These are phyloP conservation scores for Starmera quercuum DNA, from an alignment of 805 yeast species.

Conservation along the genomic window DNA sequence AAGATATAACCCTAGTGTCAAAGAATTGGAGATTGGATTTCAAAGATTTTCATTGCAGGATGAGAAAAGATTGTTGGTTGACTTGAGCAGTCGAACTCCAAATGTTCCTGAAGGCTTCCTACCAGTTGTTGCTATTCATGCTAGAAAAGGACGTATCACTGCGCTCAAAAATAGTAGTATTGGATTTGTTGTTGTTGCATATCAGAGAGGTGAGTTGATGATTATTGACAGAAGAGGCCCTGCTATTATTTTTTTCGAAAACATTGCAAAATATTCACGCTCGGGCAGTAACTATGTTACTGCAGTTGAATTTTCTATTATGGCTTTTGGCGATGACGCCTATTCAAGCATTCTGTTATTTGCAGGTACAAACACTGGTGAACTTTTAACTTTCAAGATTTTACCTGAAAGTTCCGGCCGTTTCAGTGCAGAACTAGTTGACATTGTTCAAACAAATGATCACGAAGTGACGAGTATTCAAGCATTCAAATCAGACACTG, in stretches of 20 bases:
- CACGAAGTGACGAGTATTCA: slow-evolving; percentile 46
- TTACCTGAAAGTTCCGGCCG: slow-evolving; percentile 57
- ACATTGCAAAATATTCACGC: slow-evolving; percentile 18
- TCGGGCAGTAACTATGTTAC: slow-evolving; percentile 36
- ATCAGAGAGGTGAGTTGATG: slow-evolving; percentile 63
- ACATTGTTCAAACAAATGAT: slow-evolving; percentile 39
- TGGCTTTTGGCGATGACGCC: slow-evolving; percentile 57
- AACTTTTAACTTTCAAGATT: slow-evolving; percentile 55
- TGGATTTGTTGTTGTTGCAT: slow-evolving; percentile 81
- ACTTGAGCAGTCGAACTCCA: slow-evolving; percentile 49
- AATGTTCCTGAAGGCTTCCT: slow-evolving; percentile 51
- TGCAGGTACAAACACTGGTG: slow-evolving; percentile 76
- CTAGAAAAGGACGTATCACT: slow-evolving; percentile 42
- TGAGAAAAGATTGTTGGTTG: slow-evolving; percentile 27
- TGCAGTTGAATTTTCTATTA: slow-evolving; percentile 62
- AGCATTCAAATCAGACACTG: slow-evolving; percentile 51
- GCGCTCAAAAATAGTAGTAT: slow-evolving; percentile 61
- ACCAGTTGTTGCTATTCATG: slow-evolving; percentile 42
- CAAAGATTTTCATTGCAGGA: slow-evolving; percentile 21
- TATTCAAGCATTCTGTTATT: slow-evolving; percentile 65
- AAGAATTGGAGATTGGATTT: slow-evolving; percentile 22
- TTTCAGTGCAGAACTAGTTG: slow-evolving; percentile 48
- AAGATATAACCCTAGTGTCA: slow-evolving; percentile 29
- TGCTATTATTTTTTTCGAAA: slow-evolving; percentile 46
- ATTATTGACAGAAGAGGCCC: slow-evolving; percentile 80